Conservation (phyloP, 116 monocot species). For the Dioscorea cayenensis region DNA sequence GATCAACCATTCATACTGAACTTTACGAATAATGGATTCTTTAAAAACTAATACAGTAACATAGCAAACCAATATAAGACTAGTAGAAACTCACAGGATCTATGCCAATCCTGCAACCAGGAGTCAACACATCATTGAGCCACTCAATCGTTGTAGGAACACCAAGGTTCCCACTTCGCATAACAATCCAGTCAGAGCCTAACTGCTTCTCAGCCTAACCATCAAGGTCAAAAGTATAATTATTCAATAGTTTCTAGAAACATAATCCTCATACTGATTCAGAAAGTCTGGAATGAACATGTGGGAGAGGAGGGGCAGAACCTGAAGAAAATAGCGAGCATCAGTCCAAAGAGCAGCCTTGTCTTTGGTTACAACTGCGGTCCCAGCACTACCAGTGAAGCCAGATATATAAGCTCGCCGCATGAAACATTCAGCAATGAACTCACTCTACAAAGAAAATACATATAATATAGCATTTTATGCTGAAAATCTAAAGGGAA, state of each 20-base stretch:
- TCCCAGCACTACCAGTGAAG: conserved; percentile 92
- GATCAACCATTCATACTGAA: too few species aligned
- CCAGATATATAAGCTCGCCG: conserved; percentile 66
- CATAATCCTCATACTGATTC: too few species aligned
- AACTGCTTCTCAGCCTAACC: conserved; percentile 82
- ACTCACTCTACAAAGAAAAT: conserved; percentile 59
- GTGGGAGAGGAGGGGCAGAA: conserved; percentile 5
- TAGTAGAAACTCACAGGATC: conserved; percentile 68
- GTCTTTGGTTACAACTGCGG: conserved; percentile 83
- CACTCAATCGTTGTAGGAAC: conserved; percentile 76
- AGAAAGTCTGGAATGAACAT: neutral
- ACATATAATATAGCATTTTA: neutral
- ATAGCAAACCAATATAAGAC: neutral
- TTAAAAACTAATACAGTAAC: neutral
- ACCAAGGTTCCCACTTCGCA: conserved; percentile 79
- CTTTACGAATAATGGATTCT: neutral
- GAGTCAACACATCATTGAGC: conserved; percentile 69
- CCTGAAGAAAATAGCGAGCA: conserved; percentile 96
- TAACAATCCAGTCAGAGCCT: conserved; percentile 57
- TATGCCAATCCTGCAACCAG: conserved; percentile 78
- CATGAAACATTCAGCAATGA: conserved; percentile 83
- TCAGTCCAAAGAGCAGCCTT: conserved; percentile 93
- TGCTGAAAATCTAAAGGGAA: neutral
- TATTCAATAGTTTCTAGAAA: too few species aligned
- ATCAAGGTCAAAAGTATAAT: conserved; percentile 4